phyloP scores from a whole-genome alignment of 139 green algal genomes.

The Coelastrella sp. region DNA sequence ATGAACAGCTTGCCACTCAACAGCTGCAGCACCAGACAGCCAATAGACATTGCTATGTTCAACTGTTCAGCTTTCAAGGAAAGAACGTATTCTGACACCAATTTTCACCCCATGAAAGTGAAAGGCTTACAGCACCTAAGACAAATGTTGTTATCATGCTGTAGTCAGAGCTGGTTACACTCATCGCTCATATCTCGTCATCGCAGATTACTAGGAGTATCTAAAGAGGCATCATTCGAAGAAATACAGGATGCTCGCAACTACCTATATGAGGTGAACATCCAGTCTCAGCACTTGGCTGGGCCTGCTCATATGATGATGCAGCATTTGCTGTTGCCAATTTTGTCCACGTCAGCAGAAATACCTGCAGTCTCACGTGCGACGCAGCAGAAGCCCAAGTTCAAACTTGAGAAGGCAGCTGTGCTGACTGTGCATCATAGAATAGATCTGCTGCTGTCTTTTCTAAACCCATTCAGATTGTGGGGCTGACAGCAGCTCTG shows the following conservation, averaged over 20 bases:
- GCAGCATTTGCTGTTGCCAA: too few species aligned
- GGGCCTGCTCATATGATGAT: too few species aligned
- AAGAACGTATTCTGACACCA: not conserved
- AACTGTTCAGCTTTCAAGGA: not conserved
- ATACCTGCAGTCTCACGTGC: too few species aligned
- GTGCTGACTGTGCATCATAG: not conserved
- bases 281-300: not conserved
- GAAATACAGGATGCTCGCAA: slow-evolving; percentile 87
- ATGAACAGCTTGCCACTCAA: not conserved
- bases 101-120: too few species aligned
- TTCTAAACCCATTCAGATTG: too few species aligned
- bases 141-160: not conserved
- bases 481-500: not conserved
- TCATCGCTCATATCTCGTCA: not conserved
- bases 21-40: not conserved
- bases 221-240: slow-evolving; percentile 79
- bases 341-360: too few species aligned
- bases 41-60: not conserved
- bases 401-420: too few species aligned
- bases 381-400: too few species aligned
- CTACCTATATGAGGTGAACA: slow-evolving; percentile 75
- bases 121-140: too few species aligned
- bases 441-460: too few species aligned
- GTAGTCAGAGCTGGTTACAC: not conserved
- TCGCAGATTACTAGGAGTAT: slow-evolving; percentile 77